A percentile compares a stretch with the other conserved stretches of the same genome.
These are phyloP conservation scores for Rhodamnia rubescens DNA, from an alignment of 345 rosid species.

Conservation along the genomic window DNA sequence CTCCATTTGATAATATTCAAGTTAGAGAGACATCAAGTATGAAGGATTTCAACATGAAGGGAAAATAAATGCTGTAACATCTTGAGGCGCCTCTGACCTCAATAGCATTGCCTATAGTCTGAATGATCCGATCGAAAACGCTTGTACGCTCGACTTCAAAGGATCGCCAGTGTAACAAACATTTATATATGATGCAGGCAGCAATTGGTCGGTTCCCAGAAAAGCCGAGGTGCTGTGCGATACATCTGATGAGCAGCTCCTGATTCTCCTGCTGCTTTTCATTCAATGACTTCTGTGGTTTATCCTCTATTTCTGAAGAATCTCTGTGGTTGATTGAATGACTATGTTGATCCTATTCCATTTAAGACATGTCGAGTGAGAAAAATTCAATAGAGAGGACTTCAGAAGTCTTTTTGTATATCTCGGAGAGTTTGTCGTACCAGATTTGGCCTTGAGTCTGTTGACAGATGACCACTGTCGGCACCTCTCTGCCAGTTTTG, in stretches of 20 bases:
- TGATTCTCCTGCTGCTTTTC: constrained; percentile 97
- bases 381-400: not conserved
- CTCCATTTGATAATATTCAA: not conserved
- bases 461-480: constrained; percentile 59
- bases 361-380: not conserved
- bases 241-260: constrained; percentile 87
- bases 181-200: constrained; percentile 90
- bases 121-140: constrained; percentile 86
- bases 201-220: constrained; percentile 73
- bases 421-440: constrained; percentile 16
- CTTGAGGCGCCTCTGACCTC: constrained; percentile 40
- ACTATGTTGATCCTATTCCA: constrained; percentile 67
- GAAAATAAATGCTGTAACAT: not conserved
- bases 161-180: constrained; percentile 92
- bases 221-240: constrained; percentile 81
- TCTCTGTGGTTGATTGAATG: constrained; percentile 65
- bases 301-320: constrained; percentile 55
- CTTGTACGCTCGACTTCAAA: constrained; percentile 94
- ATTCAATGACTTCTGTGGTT: constrained; percentile 78
- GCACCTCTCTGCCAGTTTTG: constrained; percentile 38
- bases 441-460: constrained; percentile 42
- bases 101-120: constrained; percentile 82
- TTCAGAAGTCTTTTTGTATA: not conserved
- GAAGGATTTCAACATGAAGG: not conserved
- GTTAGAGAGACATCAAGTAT: constrained; percentile 1